phyloP scores from a whole-genome alignment of 2,329 filamentous ascomycete genomes.

The Mycosphaerella sp. region DNA sequence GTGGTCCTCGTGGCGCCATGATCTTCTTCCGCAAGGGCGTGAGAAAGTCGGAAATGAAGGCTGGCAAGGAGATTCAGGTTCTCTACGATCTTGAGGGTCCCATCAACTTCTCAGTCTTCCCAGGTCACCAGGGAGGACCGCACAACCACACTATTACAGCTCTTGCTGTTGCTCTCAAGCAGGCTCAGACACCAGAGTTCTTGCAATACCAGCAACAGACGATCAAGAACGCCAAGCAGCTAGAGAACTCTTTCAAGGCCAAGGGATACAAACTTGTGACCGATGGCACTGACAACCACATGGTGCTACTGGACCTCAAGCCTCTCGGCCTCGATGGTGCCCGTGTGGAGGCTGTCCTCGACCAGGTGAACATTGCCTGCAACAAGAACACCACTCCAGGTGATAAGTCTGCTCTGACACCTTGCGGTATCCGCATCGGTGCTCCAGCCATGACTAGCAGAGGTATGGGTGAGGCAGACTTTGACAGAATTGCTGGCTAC shows the following conservation, averaged over 20 bases:
- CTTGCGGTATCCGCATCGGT: slow-evolving; percentile 90
- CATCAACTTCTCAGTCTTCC: slow-evolving; percentile 99
- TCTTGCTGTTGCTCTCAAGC: slow-evolving; percentile 87
- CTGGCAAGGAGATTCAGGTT: slow-evolving; percentile 66
- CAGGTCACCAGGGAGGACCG: slow-evolving; percentile 94
- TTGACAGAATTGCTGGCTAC: slow-evolving; percentile 81
- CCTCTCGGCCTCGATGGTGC: slow-evolving; percentile 76
- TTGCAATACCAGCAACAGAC: slow-evolving; percentile 91
- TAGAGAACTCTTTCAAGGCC: slow-evolving; percentile 69
- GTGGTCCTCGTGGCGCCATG: slow-evolving; percentile 96
- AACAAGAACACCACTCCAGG: slow-evolving; percentile 99
- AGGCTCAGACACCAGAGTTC: slow-evolving; percentile 86
- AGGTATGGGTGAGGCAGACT: slow-evolving; percentile 88
- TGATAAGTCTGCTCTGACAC: slow-evolving; percentile 93
- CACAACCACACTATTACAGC: slow-evolving; percentile 99
- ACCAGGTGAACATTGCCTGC: slow-evolving; percentile 97
- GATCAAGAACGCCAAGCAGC: slow-evolving; percentile 83
- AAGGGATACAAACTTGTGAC: slow-evolving; percentile 92
- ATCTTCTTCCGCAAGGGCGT: slow-evolving; percentile 99
- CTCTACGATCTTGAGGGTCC: slow-evolving; percentile 90
- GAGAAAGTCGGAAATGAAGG: slow-evolving; percentile 81
- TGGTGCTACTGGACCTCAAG: slow-evolving; percentile 92
- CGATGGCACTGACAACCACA: slow-evolving; percentile 94
- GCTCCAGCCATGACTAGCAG: slow-evolving; percentile 96
- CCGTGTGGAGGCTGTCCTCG: slow-evolving; percentile 89